Conservation (phyloP, 129 eudicot genomes). For the Pulicaria dysenterica region DNA sequence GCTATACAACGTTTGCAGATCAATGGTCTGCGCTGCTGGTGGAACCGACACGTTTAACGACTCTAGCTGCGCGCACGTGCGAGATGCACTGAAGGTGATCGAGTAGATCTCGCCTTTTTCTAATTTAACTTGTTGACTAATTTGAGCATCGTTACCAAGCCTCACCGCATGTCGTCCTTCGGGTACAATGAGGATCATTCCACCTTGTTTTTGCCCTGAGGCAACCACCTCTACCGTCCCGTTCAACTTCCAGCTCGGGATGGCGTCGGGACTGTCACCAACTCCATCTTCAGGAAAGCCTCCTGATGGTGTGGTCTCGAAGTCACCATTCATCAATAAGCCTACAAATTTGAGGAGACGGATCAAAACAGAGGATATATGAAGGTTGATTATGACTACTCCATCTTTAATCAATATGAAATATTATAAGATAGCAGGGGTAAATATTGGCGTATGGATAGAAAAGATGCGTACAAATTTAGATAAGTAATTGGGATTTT, state of each 20-base stretch:
- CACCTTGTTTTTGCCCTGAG: constrained; percentile 94
- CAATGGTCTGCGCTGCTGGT: constrained; percentile 80
- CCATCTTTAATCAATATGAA: too few species aligned
- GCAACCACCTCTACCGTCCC: constrained; percentile 85
- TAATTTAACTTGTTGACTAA: constrained; percentile 65
- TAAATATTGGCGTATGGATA: too few species aligned
- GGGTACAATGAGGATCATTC: constrained; percentile 97
- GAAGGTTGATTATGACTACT: too few species aligned
- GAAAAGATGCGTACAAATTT: too few species aligned
- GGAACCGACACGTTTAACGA: constrained; percentile 89
- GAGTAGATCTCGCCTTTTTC: constrained; percentile 84
- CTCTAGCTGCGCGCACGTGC: constrained; percentile 98
- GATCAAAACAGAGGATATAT: neutral
- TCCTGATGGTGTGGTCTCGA: constrained; percentile 85
- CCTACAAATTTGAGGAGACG: constrained; percentile 41
- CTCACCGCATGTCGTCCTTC: constrained; percentile 87
- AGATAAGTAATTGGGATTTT: too few species aligned
- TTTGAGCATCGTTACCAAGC: constrained; percentile 90
- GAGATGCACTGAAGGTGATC: constrained; percentile 89
- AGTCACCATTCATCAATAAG: constrained; percentile 71
- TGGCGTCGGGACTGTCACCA: constrained; percentile 48
- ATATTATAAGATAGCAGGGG: too few species aligned
- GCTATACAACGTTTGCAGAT: constrained; percentile 84
- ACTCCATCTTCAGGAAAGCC: constrained; percentile 55
- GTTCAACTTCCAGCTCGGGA: constrained; percentile 80